Base-by-base conservation (phyloP, 2,329 filamentous ascomycete species). In the Nemania serpens region DNA sequence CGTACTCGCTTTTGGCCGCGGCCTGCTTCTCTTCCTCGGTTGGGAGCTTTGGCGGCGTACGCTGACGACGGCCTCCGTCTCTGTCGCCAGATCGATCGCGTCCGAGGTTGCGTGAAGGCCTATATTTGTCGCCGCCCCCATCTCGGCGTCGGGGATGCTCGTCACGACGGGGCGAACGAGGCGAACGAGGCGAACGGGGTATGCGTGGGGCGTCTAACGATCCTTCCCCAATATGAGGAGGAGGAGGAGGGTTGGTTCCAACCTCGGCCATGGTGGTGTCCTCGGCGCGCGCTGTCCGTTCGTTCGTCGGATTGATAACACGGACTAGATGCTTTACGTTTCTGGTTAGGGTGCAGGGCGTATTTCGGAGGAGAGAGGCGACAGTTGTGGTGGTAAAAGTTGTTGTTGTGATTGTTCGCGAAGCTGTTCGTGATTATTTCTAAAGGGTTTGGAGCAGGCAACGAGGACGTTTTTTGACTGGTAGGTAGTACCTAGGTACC, bases 1-100 rank as follows among this genome's bases (percentile, higher is more conserved):
- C 89, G 78, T 97, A 96, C 80, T 97, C 93, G 66, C 93, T 91
- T 79, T 96, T 96, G 45, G 92, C 91, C 42, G 88, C 88, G 22
- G 88, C 91, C 77, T 94, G 91, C 77, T 96, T 96, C 76, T 93
- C 88, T 75, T 92, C 92, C 70, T 91, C 92, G 48, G 85, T 87
- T 64, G 80, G 82, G 55, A 76, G 67, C 61, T 68, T 69, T 2
- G 70, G 68, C 7, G 73, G 72, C 18, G 70, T 69, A 41, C 69
- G 70, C 58, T 70, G 66, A 29, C 70, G 59, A 43, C 59, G 53
- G 48, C 52, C 42, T 42, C 50, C 59, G 48, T 60, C 55, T 47
- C 63, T 57, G 34, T 55, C 61, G 15, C 50, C 58, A 2, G 59
- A 56, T 34, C 59, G 58, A 37, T 61, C 47, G 41, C 57, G 58